Evolutionary conservation across 2,329 filamentous ascomycete genomes (phyloP).

Genomic region (Samsoniella hepiali): DNA sequence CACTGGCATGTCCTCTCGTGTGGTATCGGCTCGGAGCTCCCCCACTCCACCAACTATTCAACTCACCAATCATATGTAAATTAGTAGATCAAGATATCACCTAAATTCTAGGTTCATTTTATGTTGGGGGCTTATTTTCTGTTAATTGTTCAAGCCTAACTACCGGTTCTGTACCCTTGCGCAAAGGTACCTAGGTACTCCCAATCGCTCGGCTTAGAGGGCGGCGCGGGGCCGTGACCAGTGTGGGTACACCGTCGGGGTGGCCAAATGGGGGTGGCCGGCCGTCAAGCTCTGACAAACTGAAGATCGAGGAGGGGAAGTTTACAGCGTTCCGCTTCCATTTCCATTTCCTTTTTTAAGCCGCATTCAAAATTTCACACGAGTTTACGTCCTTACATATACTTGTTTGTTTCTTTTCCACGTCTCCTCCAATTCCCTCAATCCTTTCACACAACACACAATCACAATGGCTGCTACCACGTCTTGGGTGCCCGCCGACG

Average conservation of each 20-base stretch:
- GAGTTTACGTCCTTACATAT: neutral
- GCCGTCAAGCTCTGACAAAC: neutral
- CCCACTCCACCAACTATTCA: too few relatives aligned
- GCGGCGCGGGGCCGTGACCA: neutral
- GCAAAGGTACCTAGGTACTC: neutral
- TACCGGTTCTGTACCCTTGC: too few relatives aligned
- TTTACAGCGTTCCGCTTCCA: neutral
- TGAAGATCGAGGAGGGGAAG: neutral
- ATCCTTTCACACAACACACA: neutral
- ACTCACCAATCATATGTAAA: too few relatives aligned
- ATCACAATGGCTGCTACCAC: constrained; percentile 17
- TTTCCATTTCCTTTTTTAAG: constrained; percentile 1
- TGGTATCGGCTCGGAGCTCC: too few relatives aligned
- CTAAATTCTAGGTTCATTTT: too few relatives aligned
- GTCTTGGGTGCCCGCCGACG: constrained; percentile 21
- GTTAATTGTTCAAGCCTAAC: too few relatives aligned
- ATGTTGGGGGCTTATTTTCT: too few relatives aligned
- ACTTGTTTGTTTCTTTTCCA: neutral
- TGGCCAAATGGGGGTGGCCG: constrained; percentile 13
- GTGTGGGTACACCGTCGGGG: neutral
- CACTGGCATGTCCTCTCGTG: too few relatives aligned
- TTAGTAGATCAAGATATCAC: too few relatives aligned
- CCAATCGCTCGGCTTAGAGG: constrained; percentile 1
- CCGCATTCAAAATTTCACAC: neutral
- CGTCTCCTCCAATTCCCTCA: neutral